Evolutionary conservation across 2,329 filamentous ascomycete species (phyloP).

Genomic region (Capronia americana): DNA sequence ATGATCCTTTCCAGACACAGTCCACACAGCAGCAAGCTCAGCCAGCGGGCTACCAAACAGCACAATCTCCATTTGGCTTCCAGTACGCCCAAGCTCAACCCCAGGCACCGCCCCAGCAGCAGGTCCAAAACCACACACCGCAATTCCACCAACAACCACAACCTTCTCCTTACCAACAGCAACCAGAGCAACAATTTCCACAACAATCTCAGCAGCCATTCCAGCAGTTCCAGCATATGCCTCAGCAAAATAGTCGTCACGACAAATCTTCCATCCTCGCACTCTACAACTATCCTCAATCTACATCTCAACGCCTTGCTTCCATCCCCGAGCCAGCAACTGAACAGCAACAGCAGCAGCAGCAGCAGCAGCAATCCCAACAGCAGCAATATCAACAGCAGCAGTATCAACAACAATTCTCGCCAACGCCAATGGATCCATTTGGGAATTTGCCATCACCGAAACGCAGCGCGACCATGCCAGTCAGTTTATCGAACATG

Average conservation of each 20-base stretch:
- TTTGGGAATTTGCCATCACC: constrained; percentile 39
- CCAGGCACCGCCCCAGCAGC: constrained; percentile 18
- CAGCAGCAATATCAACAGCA: background rate
- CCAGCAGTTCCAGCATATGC: constrained; percentile 40
- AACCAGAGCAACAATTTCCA: constrained; percentile 20
- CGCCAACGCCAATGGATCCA: constrained; percentile 35
- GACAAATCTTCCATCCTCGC: constrained; percentile 56
- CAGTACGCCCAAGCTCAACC: constrained; percentile 35
- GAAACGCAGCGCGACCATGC: constrained; percentile 45
- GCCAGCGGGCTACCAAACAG: constrained; percentile 14
- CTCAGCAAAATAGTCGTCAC: constrained; percentile 52
- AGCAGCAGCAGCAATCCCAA: constrained; percentile 23
- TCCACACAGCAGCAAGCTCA: constrained; percentile 32
- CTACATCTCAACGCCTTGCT: constrained; percentile 41
- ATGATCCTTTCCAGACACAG: constrained; percentile 33
- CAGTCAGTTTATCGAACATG: constrained; percentile 39
- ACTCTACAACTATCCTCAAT: constrained; percentile 52
- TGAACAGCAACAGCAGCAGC: constrained; percentile 36
- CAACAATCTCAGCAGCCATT: constrained; percentile 26
- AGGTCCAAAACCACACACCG: constrained; percentile 1
- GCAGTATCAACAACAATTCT: constrained; percentile 31
- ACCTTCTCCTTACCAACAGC: constrained; percentile 16
- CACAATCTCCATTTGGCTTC: constrained; percentile 20
- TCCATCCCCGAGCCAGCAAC: constrained; percentile 42
- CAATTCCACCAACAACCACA: constrained; percentile 27